phyloP scores from a whole-genome alignment of 2,329 filamentous ascomycete species.

The Calonectria honghensis region DNA sequence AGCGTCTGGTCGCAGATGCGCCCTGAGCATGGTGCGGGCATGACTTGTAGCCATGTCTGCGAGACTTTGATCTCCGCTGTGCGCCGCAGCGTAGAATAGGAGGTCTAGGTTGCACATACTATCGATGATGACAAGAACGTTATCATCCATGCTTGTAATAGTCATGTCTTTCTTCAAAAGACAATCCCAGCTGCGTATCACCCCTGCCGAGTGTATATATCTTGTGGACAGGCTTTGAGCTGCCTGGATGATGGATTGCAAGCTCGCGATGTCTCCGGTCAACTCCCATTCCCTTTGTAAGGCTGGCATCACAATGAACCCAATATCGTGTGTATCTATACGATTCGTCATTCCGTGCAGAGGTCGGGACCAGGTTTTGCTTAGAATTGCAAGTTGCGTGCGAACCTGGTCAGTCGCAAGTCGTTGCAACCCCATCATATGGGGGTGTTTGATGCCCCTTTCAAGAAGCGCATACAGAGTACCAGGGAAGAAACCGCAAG shows the following conservation, averaged over 20 bases:
- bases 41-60: conserved; percentile 62
- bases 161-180: conserved; percentile 56
- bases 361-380: conserved; percentile 43
- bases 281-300: conserved; percentile 69
- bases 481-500: conserved; percentile 65
- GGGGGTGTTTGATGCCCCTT: conserved; percentile 56
- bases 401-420: background rate
- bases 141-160: conserved; percentile 54
- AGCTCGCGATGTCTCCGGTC: conserved; percentile 61
- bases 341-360: conserved; percentile 60
- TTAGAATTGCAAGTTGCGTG: conserved; percentile 28
- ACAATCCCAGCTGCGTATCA: conserved; percentile 70
- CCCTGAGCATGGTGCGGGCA: conserved; percentile 61
- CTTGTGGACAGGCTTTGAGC: conserved; percentile 66
- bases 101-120: conserved; percentile 65
- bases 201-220: conserved; percentile 63
- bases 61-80: conserved; percentile 56
- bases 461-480: conserved; percentile 61
- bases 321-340: conserved; percentile 72
- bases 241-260: conserved; percentile 64
- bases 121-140: conserved; percentile 65
- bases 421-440: background rate
- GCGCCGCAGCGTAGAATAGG: conserved; percentile 61
- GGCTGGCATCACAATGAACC: conserved; percentile 71
- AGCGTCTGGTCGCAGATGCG: conserved; percentile 62